Base-by-base conservation (phyloP, 148 eudicot species). In the Beta vulgaris region DNA sequence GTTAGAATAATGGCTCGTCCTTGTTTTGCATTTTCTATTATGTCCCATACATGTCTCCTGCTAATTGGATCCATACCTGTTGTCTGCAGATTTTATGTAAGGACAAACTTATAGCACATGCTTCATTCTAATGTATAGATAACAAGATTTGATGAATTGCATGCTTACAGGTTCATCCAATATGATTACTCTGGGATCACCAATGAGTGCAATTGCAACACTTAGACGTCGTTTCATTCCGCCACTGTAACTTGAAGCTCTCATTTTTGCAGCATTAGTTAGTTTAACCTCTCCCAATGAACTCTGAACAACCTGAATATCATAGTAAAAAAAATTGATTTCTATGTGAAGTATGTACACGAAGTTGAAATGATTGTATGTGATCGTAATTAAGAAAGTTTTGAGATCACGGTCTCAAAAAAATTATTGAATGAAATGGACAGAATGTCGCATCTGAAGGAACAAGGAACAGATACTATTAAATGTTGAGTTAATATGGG, bases 21-120 rank as follows among this genome's bases (percentile, higher is more conserved):
- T 82, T 68, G 83, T 75, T 95, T 95, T 63, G 98, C 96, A 31
- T 84, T 73, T 73, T 92, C 98, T 61, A 95, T 92, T 53, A 95
- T 91, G 79, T 95, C 98, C 98, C 98, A 95, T 32, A 92, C 96
- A 73, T 89, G 98, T 72, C 98, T 89, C 76, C 97, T 84, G 74
- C 92, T 95, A 55, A 95, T 88, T 36, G 98, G 98, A 86, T 95
- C 98, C 98, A 95, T 95, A 32, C 98, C 98, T 28, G 98, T 95
- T 21, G 98, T 95, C 98, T 92, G 86, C 58, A 62, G 21, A n/a
- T n/a, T 57, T 39, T 23, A 46, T 35, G 58, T 16, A 12, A 72
- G 58, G 68, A 46, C n/a, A 49, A 31, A 65, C 23, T 25, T 42
- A 48, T 43, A 49, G 11, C 62, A 43, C 53, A n/a, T 6, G 44